phyloP scores from a whole-genome alignment of 805 yeast genomes.

The Wickerhamiella parazyma region DNA sequence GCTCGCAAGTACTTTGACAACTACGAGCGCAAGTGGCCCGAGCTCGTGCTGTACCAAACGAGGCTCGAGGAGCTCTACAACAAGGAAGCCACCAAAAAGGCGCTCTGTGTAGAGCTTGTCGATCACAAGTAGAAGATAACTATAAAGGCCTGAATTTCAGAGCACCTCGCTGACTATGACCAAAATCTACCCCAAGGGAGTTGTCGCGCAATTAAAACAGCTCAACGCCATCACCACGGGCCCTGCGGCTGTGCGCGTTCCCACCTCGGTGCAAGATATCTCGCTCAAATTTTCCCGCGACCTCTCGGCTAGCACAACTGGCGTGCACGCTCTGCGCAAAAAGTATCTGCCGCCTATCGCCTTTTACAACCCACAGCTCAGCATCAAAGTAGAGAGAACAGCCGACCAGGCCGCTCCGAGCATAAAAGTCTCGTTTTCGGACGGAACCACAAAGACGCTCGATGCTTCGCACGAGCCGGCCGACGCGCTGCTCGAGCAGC shows the following conservation, averaged over 20 bases:
- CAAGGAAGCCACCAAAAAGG: neutral
- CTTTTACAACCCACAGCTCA: slow-evolving; percentile 66
- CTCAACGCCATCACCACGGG: slow-evolving; percentile 22
- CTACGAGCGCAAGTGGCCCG: slow-evolving; percentile 4
- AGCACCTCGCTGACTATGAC: slow-evolving; percentile 1
- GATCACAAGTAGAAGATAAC: neutral
- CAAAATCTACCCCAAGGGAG: slow-evolving; percentile 18
- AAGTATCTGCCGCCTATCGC: slow-evolving; percentile 58
- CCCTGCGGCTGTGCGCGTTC: slow-evolving; percentile 23
- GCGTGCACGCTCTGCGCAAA: slow-evolving; percentile 55
- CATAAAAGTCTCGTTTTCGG: slow-evolving; percentile 30
- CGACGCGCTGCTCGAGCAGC: slow-evolving; percentile 41
- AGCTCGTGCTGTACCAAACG: neutral
- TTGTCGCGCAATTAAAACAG: slow-evolving; percentile 18
- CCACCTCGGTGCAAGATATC: slow-evolving; percentile 16
- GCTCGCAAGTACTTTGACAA: neutral
- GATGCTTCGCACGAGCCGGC: slow-evolving; percentile 41
- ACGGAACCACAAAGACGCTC: slow-evolving; percentile 31
- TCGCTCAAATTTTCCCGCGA: slow-evolving; percentile 18
- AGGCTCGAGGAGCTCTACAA: neutral
- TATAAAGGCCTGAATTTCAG: too few relatives aligned
- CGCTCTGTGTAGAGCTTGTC: neutral
- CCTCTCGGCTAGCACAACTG: slow-evolving; percentile 13
- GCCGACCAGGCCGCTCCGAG: slow-evolving; percentile 36
- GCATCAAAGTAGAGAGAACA: slow-evolving; percentile 47